Conservation (phyloP, 345 rosid genomes). For the Arabis alpina region DNA sequence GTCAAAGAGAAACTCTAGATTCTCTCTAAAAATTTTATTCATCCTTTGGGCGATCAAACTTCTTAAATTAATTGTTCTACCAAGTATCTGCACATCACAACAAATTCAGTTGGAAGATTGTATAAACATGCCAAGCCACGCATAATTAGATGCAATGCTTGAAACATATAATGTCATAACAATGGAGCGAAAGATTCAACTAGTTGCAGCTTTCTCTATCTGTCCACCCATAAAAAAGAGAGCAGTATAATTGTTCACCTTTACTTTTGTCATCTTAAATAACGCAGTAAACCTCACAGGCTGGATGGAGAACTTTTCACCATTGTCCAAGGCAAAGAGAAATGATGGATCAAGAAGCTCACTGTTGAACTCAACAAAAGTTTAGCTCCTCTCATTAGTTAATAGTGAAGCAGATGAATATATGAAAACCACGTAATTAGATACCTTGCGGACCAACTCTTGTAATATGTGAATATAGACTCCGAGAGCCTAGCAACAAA, state of each 20-base stretch:
- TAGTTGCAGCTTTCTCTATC: not conserved
- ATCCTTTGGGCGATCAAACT: slow-evolving; percentile 84
- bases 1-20: slow-evolving; percentile 92
- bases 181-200: slow-evolving; percentile 9
- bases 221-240: slow-evolving; percentile 8
- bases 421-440: slow-evolving; percentile 18
- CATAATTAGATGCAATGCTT: not conserved
- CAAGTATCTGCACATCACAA: slow-evolving; percentile 68
- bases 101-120: slow-evolving; percentile 36
- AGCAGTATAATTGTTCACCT: slow-evolving; percentile 54
- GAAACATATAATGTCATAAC: slow-evolving; percentile 14
- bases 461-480: slow-evolving; percentile 87
- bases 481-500: slow-evolving; percentile 87
- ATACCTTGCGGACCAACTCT: slow-evolving; percentile 99
- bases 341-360: slow-evolving; percentile 97
- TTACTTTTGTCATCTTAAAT: slow-evolving; percentile 90
- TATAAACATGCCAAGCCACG: slow-evolving; percentile 16
- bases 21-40: slow-evolving; percentile 95
- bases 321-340: slow-evolving; percentile 91
- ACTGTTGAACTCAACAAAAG: slow-evolving; percentile 52
- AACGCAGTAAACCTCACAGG: slow-evolving; percentile 89
- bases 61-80: slow-evolving; percentile 91
- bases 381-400: slow-evolving; percentile 30
- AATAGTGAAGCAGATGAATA: slow-evolving; percentile 3
- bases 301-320: slow-evolving; percentile 84